Evolutionary conservation across 257 asterid genomes (phyloP).

Genomic region (Plantago ovata): DNA sequence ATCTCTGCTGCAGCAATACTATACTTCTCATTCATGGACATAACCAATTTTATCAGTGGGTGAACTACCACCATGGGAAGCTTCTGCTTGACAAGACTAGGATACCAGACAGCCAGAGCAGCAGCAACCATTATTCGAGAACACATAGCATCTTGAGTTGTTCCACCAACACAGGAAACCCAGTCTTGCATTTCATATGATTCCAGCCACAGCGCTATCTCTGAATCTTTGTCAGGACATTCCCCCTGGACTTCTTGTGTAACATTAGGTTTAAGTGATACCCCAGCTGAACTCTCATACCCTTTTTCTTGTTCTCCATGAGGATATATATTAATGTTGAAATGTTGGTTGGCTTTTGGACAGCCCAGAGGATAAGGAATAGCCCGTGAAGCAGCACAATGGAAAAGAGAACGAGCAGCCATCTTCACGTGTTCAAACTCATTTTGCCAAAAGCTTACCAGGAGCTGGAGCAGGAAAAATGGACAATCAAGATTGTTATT

Average conservation of each 20-base stretch:
- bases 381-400: constrained; percentile 96
- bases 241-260: constrained; percentile 30
- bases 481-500: constrained; percentile 16
- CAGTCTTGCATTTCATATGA: constrained; percentile 86
- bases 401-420: constrained; percentile 98
- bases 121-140: constrained; percentile 93
- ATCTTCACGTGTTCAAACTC: constrained; percentile 88
- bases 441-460: constrained; percentile 98
- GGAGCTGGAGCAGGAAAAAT: constrained; percentile 49
- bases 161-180: constrained; percentile 89
- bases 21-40: constrained; percentile 86
- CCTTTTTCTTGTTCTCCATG: constrained; percentile 34
- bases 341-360: constrained; percentile 35
- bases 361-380: constrained; percentile 63
- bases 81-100: constrained; percentile 72
- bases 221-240: constrained; percentile 51
- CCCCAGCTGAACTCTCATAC: constrained; percentile 26
- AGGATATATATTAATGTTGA: constrained; percentile 25
- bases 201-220: constrained; percentile 76
- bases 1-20: constrained; percentile 94
- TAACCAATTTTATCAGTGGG: constrained; percentile 76
- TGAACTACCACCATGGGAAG: constrained; percentile 65
- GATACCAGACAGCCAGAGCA: constrained; percentile 95
- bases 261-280: constrained; percentile 25
- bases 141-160: constrained; percentile 94